phyloP scores from a whole-genome alignment of 2,329 filamentous ascomycete species.

The Arthrobotrys sphaeroides region DNA sequence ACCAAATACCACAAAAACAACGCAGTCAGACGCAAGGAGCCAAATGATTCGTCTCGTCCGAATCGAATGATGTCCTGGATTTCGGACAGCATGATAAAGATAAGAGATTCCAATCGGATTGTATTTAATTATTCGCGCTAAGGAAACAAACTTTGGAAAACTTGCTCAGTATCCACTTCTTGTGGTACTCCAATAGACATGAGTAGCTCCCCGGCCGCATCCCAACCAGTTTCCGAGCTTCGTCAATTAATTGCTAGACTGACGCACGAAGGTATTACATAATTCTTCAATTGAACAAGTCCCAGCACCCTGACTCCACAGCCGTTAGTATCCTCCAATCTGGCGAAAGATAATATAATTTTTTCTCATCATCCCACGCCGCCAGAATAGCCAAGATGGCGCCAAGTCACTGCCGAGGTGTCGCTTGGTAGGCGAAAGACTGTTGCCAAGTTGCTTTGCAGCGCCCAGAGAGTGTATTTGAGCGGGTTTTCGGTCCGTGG shows the following conservation, averaged over 20 bases:
- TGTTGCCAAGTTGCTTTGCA: constrained; percentile 16
- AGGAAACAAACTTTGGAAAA: neutral
- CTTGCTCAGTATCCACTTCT: neutral
- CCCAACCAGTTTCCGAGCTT: neutral
- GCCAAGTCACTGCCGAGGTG: constrained; percentile 7
- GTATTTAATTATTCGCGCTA: too few relatives aligned
- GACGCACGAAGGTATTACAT: neutral
- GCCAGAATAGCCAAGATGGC: neutral
- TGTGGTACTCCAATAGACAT: neutral
- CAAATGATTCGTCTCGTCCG: too few relatives aligned
- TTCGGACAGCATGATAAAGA: too few relatives aligned
- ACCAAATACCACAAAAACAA: constrained; percentile 5
- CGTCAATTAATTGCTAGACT: neutral
- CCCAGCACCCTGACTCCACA: neutral
- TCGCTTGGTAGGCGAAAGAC: constrained; percentile 2
- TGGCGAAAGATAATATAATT: constrained; percentile 2
- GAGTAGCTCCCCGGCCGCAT: neutral
- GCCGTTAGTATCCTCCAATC: neutral
- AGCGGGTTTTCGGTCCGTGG: constrained; percentile 30
- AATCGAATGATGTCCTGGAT: too few relatives aligned
- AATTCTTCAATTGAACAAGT: neutral
- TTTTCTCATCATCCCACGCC: neutral
- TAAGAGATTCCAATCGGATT: neutral
- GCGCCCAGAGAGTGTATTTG: constrained; percentile 38
- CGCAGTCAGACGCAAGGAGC: neutral